phyloP scores from a whole-genome alignment of 805 yeast genomes.

The Candida palmyrensis region DNA sequence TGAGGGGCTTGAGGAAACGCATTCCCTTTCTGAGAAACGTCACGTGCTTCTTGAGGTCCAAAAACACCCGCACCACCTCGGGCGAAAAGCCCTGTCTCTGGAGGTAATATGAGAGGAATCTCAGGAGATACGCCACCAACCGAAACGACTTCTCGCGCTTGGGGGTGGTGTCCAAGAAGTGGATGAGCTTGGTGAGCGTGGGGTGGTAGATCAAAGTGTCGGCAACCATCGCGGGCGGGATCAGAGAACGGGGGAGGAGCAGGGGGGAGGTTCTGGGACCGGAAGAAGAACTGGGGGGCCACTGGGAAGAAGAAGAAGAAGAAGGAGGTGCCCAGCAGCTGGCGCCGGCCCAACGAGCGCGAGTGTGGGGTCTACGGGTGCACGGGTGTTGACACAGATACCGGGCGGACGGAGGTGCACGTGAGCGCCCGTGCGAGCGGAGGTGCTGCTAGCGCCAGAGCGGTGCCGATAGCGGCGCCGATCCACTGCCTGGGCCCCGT shows the following conservation, averaged over 20 bases:
- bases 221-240: constrained; percentile 46
- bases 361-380: not conserved
- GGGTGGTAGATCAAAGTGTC: constrained; percentile 76
- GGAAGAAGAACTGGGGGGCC: not conserved
- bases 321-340: not conserved
- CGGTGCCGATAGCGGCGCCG: too few relatives aligned
- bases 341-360: too few relatives aligned
- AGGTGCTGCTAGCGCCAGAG: too few relatives aligned
- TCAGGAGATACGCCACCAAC: constrained; percentile 70
- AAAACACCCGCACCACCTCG: constrained; percentile 44
- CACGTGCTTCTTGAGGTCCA: constrained; percentile 55
- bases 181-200: constrained; percentile 52
- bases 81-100: constrained; percentile 50
- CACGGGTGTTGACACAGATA: not conserved
- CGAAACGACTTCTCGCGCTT: constrained; percentile 83
- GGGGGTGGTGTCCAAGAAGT: constrained; percentile 58
- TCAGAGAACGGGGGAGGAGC: not conserved
- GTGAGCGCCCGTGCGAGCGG: not conserved
- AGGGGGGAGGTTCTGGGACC: constrained; percentile 1
- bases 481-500: too few relatives aligned
- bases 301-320: not conserved
- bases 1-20: constrained; percentile 78
- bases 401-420: not conserved
- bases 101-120: constrained; percentile 64
- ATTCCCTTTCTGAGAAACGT: constrained; percentile 75